Base-by-base conservation (phyloP, 768 basidiomycete species). In the Trametes meyenii region DNA sequence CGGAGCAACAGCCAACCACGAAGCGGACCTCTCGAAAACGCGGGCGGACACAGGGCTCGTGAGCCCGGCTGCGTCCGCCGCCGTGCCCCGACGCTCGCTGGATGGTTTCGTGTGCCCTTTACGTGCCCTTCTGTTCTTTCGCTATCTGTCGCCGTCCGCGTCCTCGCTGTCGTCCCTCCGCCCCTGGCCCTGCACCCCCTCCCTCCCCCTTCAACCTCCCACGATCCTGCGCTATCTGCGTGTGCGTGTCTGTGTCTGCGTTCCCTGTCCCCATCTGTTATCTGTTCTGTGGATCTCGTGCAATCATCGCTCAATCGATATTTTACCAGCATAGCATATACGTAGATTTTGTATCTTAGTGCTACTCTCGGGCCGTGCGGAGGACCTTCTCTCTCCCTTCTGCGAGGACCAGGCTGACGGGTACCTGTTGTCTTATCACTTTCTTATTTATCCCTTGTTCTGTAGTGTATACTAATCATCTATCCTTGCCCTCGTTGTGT, bases 11-110 rank as follows among this genome's bases (percentile, higher is more conserved):
- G 62, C 82, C 79, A 40, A 72, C 79, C 39, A 66, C 77, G 65
- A 89, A 86, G 76, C 78, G 83, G 48, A 49, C 66, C 40, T 68
- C 79, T 38, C 82, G 88, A 60, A 87, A 85, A 77, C 78, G 78
- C 66, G 78, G 79, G 67, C 81, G 85, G 72, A 83, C 79, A 35
- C 74, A 73, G 64, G 81, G 75, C n/a, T 64, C 62, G 43, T 56
- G 55, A 53, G 75, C 58, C 77, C 36, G 51, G 53, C 44, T 12
- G n/a, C 56, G 42, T 53, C 62, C 45, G 46, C 19, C 38, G 46
- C 33, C 40, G 33, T 33, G 38, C 44, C 44, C 46, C 12, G 51
- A 52, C 51, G 55, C 13, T 14, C 38, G 10, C 23, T 24, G 43
- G 54, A 50, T 49, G 52, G 55, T 66, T 66, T 29, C 24, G 36